Percentiles rank a stretch among this genome's conserved stretches.
These are phyloP conservation scores for Cenococcum geophilum DNA, from an alignment of 495 filamentous ascomycete species.

Conservation along the genomic window DNA sequence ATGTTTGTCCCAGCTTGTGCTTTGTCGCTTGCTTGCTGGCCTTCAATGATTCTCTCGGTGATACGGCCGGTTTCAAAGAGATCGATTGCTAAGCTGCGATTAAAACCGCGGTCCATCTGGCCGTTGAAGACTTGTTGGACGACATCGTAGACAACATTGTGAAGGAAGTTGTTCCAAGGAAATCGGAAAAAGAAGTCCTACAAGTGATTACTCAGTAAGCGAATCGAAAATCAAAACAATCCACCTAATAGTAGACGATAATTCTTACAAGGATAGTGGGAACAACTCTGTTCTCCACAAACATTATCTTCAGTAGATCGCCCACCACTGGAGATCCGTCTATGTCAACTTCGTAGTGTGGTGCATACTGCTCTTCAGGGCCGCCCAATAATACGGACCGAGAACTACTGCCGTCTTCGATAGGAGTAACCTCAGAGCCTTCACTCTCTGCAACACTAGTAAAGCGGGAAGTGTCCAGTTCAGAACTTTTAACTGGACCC, in stretches of 20 bases:
- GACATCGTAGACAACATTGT: constrained; percentile 99
- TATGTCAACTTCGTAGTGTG: constrained; percentile 54
- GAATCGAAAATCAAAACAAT: constrained; percentile 16
- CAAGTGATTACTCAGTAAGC: constrained; percentile 9
- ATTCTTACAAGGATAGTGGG: constrained; percentile 82
- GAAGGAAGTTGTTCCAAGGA: constrained; percentile 99
- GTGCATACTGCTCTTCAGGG: constrained; percentile 25
- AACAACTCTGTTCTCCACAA: constrained; percentile 89
- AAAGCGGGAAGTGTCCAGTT: constrained; percentile 18
- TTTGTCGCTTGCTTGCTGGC: constrained; percentile 79
- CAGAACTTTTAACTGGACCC: constrained; percentile 4
- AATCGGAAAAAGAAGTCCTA: constrained; percentile 97
- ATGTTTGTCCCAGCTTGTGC: constrained; percentile 76
- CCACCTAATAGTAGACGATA: neutral
- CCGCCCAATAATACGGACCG: constrained; percentile 26
- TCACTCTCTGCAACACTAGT: constrained; percentile 22
- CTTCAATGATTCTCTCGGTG: constrained; percentile 84
- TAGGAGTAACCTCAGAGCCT: constrained; percentile 29
- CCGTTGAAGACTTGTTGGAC: constrained; percentile 99
- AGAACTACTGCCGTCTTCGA: constrained; percentile 27
- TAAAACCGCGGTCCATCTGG: constrained; percentile 92
- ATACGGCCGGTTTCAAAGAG: constrained; percentile 85
- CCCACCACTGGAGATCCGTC: constrained; percentile 88
- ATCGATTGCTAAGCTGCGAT: constrained; percentile 85
- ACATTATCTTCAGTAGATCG: constrained; percentile 93